These are phyloP conservation scores for Moesziomyces sp. DNA, from an alignment of 1,284 basidiomycete species.

Conservation along the genomic window DNA sequence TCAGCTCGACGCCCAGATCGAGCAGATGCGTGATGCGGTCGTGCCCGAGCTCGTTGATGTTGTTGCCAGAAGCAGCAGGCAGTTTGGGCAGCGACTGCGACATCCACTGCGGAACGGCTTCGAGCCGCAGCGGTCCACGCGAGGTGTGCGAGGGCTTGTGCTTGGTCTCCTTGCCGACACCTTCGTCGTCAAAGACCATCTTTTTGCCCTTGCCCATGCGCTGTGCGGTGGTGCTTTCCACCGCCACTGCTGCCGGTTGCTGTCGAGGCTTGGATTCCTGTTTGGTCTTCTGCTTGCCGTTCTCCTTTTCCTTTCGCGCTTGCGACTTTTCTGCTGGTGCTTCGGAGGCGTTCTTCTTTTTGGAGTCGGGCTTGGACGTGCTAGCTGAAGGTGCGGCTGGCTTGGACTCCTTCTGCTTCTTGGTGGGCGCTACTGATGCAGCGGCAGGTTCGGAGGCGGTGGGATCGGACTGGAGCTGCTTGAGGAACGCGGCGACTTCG, in stretches of 20 bases:
- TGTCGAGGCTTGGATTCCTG: slow-evolving; percentile 26
- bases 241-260: background rate
- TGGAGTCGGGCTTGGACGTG: slow-evolving; percentile 13
- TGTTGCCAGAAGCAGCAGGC: slow-evolving; percentile 7
- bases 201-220: slow-evolving; percentile 49
- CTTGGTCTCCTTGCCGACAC: slow-evolving; percentile 28
- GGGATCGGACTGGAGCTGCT: slow-evolving; percentile 34
- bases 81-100: slow-evolving; percentile 37
- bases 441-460: slow-evolving; percentile 15
- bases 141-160: slow-evolving; percentile 13
- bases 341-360: slow-evolving; percentile 10
- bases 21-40: slow-evolving; percentile 53
- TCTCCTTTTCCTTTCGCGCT: slow-evolving; percentile 6
- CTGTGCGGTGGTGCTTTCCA: slow-evolving; percentile 25
- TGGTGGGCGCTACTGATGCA: background rate
- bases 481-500: slow-evolving; percentile 37
- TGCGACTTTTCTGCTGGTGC: slow-evolving; percentile 17
- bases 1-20: slow-evolving; percentile 44
- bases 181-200: slow-evolving; percentile 54
- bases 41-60: slow-evolving; percentile 16
- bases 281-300: slow-evolving; percentile 12
- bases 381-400: slow-evolving; percentile 5
- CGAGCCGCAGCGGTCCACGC: slow-evolving; percentile 40
- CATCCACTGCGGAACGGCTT: slow-evolving; percentile 54
- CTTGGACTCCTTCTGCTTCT: slow-evolving; percentile 16